Base-by-base conservation (phyloP, 176 grass and related monocot genomes). In the Cenchrus fungigraminus region DNA sequence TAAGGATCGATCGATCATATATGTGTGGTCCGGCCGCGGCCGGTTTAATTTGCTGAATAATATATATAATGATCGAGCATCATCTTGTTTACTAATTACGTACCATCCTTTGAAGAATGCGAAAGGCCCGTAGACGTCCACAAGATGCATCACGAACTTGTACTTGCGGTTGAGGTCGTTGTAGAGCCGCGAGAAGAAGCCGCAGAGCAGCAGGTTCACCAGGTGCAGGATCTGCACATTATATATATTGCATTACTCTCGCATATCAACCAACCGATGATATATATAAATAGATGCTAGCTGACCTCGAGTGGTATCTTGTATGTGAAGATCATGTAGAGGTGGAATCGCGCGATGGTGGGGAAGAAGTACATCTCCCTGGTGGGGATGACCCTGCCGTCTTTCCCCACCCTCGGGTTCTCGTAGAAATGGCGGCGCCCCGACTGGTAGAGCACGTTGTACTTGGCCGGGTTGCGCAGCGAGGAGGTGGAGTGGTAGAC, bases 31-130 rank as follows among this genome's bases (percentile, higher is more conserved):
- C 22, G 31, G 31, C 31, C 1, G 22, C 9, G 42, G 4, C 28
- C 6, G 19, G 14, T 19, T 44, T 31, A 19, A 37, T 55, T 19
- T 74, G 1, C 14, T 56, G 9, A 40, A 46, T 46, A 46, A 46
- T 46, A 46, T 46, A 46, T 46, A 46, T 46, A 9, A 40, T 46
- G 45, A 8, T 8, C 45, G 8, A 46, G 8, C 45, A 46, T 8
- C 45, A 9, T 11, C 2, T 51, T 51, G 0, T 50, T 34, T 34
- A 34, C 34, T 50, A 11, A 0, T 51, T 92, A 1, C 31, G 2
- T 32, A 92, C 91, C 91, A 87, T 92, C 87, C 91, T 87, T 83
- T 91, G 92, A 97, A 97, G 66, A 91, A 92, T 45, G 80, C 80
- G 45, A 92, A 97, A 0, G 95, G 92, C 3, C 82, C 66, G 45